Evolutionary conservation across 345 rosid species (phyloP).

Genomic region (Lepidium aucheri): DNA sequence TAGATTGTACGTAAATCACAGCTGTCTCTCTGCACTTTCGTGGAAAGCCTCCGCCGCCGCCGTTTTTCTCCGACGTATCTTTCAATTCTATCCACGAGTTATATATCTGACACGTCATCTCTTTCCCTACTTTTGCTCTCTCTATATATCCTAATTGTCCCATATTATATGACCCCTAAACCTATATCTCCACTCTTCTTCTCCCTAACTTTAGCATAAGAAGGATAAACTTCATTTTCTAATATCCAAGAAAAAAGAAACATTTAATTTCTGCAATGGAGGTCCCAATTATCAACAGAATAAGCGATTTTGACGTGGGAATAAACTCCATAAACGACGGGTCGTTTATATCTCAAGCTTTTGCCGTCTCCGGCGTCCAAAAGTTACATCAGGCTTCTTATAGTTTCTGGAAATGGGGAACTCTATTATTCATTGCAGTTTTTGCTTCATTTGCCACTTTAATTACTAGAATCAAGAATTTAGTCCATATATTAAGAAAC

Average conservation of each 20-base stretch:
- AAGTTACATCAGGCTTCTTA: constrained; percentile 31
- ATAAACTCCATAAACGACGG: constrained; percentile 30
- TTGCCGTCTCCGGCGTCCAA: constrained; percentile 25
- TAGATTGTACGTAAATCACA: background rate
- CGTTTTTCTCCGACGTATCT: constrained; percentile 2
- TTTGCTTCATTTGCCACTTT: constrained; percentile 51
- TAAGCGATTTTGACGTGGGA: constrained; percentile 51
- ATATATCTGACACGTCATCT: constrained; percentile 15
- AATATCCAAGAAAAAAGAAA: background rate
- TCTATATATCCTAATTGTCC: background rate
- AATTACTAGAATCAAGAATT: constrained; percentile 32
- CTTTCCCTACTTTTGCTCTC: background rate
- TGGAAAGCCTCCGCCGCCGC: background rate
- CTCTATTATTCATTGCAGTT: constrained; percentile 46
- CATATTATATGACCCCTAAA: background rate
- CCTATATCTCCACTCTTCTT: background rate
- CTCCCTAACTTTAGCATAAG: background rate
- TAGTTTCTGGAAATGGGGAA: constrained; percentile 61
- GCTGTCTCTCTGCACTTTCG: background rate
- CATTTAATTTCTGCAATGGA: constrained; percentile 34
- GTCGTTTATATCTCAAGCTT: constrained; percentile 29
- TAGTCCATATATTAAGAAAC: constrained; percentile 30
- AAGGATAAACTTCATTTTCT: background rate
- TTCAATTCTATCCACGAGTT: background rate
- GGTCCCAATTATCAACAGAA: constrained; percentile 50